Conservation (phyloP, 1,139 yeast genomes). For the Geotrichum klebahnii region DNA sequence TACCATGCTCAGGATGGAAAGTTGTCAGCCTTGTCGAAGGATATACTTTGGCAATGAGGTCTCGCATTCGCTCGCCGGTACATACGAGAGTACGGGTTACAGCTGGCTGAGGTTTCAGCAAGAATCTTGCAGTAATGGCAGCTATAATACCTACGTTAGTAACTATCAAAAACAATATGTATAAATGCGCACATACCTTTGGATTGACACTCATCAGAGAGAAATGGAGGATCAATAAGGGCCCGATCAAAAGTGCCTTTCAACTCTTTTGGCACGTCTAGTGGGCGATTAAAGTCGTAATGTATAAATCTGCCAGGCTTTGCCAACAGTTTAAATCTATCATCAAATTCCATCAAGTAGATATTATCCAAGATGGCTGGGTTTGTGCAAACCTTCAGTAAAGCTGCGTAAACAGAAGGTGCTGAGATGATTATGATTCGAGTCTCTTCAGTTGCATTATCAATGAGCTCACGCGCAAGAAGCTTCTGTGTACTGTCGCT, state of each 20-base stretch:
- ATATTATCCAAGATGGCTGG: constrained; percentile 45
- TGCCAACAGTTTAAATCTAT: constrained; percentile 67
- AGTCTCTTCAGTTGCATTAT: constrained; percentile 54
- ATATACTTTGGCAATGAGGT: constrained; percentile 55
- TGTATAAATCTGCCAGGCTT: constrained; percentile 61
- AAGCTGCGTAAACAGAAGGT: constrained; percentile 87
- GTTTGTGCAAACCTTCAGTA: constrained; percentile 43
- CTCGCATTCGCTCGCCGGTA: constrained; percentile 84
- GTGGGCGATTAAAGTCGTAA: constrained; percentile 73
- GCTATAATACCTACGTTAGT: constrained; percentile 34
- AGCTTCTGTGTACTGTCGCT: constrained; percentile 63
- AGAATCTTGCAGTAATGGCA: constrained; percentile 60
- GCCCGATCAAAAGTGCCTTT: constrained; percentile 64
- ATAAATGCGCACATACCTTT: constrained; percentile 40
- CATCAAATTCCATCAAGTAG: constrained; percentile 73
- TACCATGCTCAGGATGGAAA: constrained; percentile 74
- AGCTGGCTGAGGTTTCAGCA: constrained; percentile 41
- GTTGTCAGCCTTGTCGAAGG: constrained; percentile 61
- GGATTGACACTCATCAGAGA: constrained; percentile 74
- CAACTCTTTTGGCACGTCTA: constrained; percentile 55
- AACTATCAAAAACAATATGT: neutral
- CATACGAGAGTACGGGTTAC: constrained; percentile 52
- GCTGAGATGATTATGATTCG: constrained; percentile 77
- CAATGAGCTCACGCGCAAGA: constrained; percentile 64
- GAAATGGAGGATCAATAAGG: constrained; percentile 85